Evolutionary conservation across 2,329 filamentous ascomycete genomes (phyloP).

Genomic region (Neurospora sp.): DNA sequence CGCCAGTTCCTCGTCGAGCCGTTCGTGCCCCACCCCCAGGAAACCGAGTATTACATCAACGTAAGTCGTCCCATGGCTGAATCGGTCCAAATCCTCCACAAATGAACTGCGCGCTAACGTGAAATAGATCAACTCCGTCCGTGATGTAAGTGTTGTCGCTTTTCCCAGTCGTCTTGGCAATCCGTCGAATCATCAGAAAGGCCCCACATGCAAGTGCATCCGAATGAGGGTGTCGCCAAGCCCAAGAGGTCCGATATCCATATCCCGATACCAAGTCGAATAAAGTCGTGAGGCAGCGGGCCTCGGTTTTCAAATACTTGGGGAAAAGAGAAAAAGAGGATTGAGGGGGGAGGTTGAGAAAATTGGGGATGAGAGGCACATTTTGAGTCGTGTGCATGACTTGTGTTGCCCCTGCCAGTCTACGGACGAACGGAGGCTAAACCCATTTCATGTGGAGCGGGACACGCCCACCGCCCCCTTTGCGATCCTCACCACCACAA

Average conservation of each 20-base stretch:
- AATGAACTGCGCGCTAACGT: slow-evolving; percentile 10
- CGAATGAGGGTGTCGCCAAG: not conserved
- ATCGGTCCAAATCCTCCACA: not conserved
- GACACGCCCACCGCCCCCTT: not conserved
- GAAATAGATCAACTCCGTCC: slow-evolving; percentile 80
- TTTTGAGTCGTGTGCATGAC: slow-evolving; percentile 1
- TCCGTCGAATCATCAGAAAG: not conserved
- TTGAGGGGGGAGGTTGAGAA: not conserved
- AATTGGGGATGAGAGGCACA: slow-evolving; percentile 1
- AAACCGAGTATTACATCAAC: slow-evolving; percentile 99
- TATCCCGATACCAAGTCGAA: not conserved
- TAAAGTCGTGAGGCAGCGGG: not conserved
- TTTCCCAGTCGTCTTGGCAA: not conserved
- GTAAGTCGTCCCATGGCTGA: slow-evolving; percentile 9
- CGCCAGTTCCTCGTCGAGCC: slow-evolving; percentile 97
- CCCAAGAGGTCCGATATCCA: not conserved
- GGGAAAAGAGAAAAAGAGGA: slow-evolving; percentile 4
- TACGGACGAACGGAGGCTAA: slow-evolving; percentile 37
- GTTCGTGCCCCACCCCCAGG: slow-evolving; percentile 89
- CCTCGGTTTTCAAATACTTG: not conserved
- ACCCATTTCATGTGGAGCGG: slow-evolving; percentile 21
- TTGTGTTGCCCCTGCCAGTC: slow-evolving; percentile 4
- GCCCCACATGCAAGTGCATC: slow-evolving; percentile 1
- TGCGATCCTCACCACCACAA: slow-evolving; percentile 1
- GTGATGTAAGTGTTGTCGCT: slow-evolving; percentile 68